phyloP scores from a whole-genome alignment of 2,329 filamentous ascomycete genomes.

The Phoma sp. region DNA sequence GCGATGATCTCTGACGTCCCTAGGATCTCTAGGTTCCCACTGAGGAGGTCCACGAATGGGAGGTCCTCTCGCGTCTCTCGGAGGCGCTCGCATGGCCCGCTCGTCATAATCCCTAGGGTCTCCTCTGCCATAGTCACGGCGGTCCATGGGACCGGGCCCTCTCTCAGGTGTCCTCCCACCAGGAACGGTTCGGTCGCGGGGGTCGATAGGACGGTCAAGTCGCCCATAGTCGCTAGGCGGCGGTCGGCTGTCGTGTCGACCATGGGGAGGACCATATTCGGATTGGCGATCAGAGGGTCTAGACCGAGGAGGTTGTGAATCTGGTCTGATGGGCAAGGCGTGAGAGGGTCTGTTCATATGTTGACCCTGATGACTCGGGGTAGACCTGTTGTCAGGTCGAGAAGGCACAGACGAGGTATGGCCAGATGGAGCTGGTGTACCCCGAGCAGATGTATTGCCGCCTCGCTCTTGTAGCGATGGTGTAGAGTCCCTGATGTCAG shows the following conservation, averaged over 20 bases:
- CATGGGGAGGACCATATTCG: constrained; percentile 34
- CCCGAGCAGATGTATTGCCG: constrained; percentile 16
- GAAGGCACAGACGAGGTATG: constrained; percentile 32
- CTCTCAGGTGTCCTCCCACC: constrained; percentile 49
- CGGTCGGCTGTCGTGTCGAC: constrained; percentile 45
- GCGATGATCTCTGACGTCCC: constrained; percentile 39
- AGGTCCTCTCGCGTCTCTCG: constrained; percentile 37
- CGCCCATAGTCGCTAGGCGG: constrained; percentile 53
- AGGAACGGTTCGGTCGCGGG: constrained; percentile 44
- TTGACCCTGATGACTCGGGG: constrained; percentile 38
- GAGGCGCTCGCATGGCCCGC: constrained; percentile 42
- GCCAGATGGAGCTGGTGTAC: constrained; percentile 20
- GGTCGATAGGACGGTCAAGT: constrained; percentile 53
- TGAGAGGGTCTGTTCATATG: constrained; percentile 43
- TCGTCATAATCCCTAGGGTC: constrained; percentile 48
- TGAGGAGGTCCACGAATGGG: constrained; percentile 29
- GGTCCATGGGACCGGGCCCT: constrained; percentile 30
- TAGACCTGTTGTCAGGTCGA: constrained; percentile 44
- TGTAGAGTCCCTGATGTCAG: constrained; percentile 19
- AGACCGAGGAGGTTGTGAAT: constrained; percentile 61
- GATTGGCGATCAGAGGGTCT: constrained; percentile 42
- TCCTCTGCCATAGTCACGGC: constrained; percentile 41
- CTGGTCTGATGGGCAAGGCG: constrained; percentile 65
- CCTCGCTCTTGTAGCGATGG: constrained; percentile 26
- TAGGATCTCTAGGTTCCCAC: constrained; percentile 39